Evolutionary conservation across 2,329 filamentous ascomycete species (phyloP).

Genomic region (Thermomyces lanuginosus): DNA sequence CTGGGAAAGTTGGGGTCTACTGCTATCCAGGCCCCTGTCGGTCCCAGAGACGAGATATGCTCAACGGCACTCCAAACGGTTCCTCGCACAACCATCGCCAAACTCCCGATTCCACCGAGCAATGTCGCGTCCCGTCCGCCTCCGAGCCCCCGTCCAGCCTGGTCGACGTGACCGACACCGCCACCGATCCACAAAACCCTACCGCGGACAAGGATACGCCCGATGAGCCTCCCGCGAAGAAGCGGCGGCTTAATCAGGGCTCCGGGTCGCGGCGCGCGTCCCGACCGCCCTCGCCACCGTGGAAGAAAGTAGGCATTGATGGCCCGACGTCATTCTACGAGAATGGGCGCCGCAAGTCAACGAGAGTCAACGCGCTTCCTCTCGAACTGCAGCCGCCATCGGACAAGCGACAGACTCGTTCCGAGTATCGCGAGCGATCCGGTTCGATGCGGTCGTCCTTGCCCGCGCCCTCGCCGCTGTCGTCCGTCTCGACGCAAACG

Average conservation of each 20-base stretch:
- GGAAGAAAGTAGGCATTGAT: conserved; percentile 72
- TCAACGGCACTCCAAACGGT: conserved; percentile 30
- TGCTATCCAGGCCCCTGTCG: conserved; percentile 25
- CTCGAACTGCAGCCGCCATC: conserved; percentile 32
- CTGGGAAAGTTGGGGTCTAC: conserved; percentile 31
- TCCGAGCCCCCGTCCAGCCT: conserved; percentile 11
- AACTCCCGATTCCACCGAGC: conserved; percentile 16
- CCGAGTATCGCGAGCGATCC: no score
- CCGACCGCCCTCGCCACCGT: conserved; percentile 57
- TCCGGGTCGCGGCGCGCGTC: conserved; percentile 20
- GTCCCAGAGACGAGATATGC: conserved; percentile 29
- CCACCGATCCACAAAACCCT: conserved; percentile 14
- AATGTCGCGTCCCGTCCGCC: conserved; percentile 9
- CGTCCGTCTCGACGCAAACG: conserved; percentile 14
- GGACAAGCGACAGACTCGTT: conserved; percentile 32
- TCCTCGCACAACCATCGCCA: conserved; percentile 24
- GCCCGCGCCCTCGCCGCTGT: conserved; percentile 17
- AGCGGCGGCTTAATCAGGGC: conserved; percentile 26
- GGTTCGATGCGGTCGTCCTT: no score
- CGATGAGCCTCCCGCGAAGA: conserved; percentile 30
- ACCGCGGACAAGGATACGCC: conserved; percentile 12
- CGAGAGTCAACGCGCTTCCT: conserved; percentile 36
- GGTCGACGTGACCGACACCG: conserved; percentile 11
- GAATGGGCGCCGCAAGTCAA: conserved; percentile 45
- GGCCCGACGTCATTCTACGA: conserved; percentile 72